Evolutionary conservation across 257 asterid genomes (phyloP).

Genomic region (Rhazya stricta): DNA sequence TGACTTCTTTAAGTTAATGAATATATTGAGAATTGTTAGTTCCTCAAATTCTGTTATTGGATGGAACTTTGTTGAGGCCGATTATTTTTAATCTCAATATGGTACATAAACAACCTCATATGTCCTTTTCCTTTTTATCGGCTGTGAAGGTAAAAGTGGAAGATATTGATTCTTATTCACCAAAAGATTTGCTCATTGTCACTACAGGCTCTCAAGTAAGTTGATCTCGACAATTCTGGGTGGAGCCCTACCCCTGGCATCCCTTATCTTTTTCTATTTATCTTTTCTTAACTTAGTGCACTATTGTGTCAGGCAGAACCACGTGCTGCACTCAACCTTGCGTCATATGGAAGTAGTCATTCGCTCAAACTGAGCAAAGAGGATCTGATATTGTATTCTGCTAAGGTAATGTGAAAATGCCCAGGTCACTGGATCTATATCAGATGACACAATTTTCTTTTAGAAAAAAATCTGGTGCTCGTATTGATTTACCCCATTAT

Average conservation of each 20-base stretch:
- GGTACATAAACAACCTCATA: neutral
- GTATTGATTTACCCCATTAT: neutral
- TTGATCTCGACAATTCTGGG: conserved; percentile 9
- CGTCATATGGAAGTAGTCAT: conserved; percentile 94
- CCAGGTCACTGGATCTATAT: neutral
- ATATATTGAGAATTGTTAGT: neutral
- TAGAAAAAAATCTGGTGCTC: neutral
- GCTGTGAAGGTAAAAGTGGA: conserved; percentile 75
- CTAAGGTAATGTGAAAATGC: conserved; percentile 62
- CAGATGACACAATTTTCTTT: conserved; percentile 5
- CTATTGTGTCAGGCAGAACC: conserved; percentile 85
- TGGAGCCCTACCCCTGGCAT: neutral
- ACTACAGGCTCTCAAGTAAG: conserved; percentile 99
- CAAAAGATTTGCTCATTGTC: conserved; percentile 92
- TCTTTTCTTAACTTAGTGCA: conserved; percentile 21
- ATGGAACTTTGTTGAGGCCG: neutral
- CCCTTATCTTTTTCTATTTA: neutral
- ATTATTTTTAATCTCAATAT: neutral
- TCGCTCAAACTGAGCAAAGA: conserved; percentile 84
- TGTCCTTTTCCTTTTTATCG: neutral
- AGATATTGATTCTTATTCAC: conserved; percentile 94
- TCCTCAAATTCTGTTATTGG: neutral
- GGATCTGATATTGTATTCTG: conserved; percentile 88
- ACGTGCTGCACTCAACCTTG: conserved; percentile 99
- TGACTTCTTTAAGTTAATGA: neutral